Conservation (phyloP, 2,329 filamentous ascomycete genomes). For the Apiospora kogelbergensis region DNA sequence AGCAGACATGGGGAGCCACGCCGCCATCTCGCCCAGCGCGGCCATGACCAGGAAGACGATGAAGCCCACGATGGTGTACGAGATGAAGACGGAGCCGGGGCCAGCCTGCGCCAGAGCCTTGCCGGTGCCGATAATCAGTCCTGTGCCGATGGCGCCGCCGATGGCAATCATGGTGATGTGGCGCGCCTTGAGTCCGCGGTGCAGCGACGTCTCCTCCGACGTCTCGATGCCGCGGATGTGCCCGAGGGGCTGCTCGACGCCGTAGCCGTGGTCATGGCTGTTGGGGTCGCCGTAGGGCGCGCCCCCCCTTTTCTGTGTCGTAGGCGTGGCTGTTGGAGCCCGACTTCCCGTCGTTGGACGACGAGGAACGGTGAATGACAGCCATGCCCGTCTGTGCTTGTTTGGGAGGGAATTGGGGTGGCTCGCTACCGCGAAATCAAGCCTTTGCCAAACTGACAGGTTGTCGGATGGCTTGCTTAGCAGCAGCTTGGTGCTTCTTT, state of each 20-base stretch:
- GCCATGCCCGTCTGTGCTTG: background rate
- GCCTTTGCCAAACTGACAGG: background rate
- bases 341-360: slow-evolving; percentile 24
- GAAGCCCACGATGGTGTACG: slow-evolving; percentile 67
- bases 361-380: slow-evolving; percentile 31
- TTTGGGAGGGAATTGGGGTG: background rate
- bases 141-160: slow-evolving; percentile 73
- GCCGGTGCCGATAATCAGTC: slow-evolving; percentile 70
- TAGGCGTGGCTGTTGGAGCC: slow-evolving; percentile 14
- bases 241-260: slow-evolving; percentile 20
- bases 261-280: slow-evolving; percentile 25
- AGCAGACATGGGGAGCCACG: slow-evolving; percentile 75
- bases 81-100: slow-evolving; percentile 69
- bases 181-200: slow-evolving; percentile 53
- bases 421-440: background rate
- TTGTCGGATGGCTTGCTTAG: background rate
- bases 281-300: slow-evolving; percentile 23
- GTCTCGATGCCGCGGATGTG: slow-evolving; percentile 51
- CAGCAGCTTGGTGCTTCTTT: slow-evolving; percentile 1
- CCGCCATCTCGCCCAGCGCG: slow-evolving; percentile 79
- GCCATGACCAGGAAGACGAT: slow-evolving; percentile 82
- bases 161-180: slow-evolving; percentile 66
- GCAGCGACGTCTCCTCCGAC: slow-evolving; percentile 46
- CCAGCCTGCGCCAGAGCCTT: slow-evolving; percentile 53
- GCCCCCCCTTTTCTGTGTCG: slow-evolving; percentile 25